These are phyloP conservation scores for Trichoderma cornu-damae DNA, from an alignment of 2,329 filamentous ascomycete genomes.

Conservation along the genomic window DNA sequence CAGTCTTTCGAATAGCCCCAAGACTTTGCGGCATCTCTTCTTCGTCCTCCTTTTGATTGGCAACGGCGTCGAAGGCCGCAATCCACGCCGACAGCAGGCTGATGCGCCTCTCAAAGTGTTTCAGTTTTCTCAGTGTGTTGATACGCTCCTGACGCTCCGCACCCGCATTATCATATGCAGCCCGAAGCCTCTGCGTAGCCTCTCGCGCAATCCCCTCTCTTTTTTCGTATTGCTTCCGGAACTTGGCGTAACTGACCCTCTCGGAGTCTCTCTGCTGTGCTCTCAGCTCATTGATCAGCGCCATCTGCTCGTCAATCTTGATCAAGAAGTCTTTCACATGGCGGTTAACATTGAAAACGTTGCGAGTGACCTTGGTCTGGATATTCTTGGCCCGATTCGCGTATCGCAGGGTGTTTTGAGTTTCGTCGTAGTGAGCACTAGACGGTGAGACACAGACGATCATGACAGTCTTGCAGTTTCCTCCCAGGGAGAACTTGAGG, in stretches of 20 bases:
- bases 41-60: constrained; percentile 51
- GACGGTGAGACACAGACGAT: constrained; percentile 97
- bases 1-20: constrained; percentile 75
- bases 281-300: constrained; percentile 92
- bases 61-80: constrained; percentile 80
- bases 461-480: constrained; percentile 99
- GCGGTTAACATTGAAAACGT: constrained; percentile 97
- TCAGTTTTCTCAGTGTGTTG: constrained; percentile 73
- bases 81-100: constrained; percentile 87
- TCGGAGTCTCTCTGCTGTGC: constrained; percentile 89
- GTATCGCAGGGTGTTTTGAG: constrained; percentile 94
- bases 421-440: constrained; percentile 95
- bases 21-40: constrained; percentile 63
- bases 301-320: constrained; percentile 98
- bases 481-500: constrained; percentile 93
- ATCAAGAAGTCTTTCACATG: constrained; percentile 99
- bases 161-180: constrained; percentile 75
- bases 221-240: constrained; percentile 86
- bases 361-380: constrained; percentile 98
- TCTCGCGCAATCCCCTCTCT: constrained; percentile 70
- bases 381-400: constrained; percentile 99
- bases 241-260: constrained; percentile 74
- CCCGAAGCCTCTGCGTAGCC: constrained; percentile 71
- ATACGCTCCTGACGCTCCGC: constrained; percentile 74
- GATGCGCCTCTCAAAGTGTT: constrained; percentile 79